These are phyloP conservation scores for Eruca vesicaria DNA, from an alignment of 441 rosid genomes.

Conservation along the genomic window DNA sequence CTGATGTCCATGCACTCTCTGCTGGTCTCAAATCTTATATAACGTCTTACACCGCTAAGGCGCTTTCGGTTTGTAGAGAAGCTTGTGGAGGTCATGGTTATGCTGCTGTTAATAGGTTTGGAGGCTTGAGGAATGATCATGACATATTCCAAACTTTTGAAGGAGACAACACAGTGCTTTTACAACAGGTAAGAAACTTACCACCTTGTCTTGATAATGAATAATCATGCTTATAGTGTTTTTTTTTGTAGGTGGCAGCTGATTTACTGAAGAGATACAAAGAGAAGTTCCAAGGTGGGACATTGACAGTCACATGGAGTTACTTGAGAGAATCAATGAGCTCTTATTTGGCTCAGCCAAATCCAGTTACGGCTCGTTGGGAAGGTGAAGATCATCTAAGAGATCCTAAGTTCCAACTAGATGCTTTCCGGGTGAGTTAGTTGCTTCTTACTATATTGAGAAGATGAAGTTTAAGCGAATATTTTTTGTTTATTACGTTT, in stretches of 20 bases:
- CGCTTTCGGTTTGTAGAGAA: constrained; percentile 90
- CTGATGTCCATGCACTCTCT: constrained; percentile 91
- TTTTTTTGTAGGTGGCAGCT: constrained; percentile 72
- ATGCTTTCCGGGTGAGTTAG: constrained; percentile 96
- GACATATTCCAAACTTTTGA: constrained; percentile 99
- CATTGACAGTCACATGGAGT: constrained; percentile 90
- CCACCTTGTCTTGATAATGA: not conserved
- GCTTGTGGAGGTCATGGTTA: constrained; percentile 99
- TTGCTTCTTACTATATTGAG: not conserved
- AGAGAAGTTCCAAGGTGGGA: constrained; percentile 95
- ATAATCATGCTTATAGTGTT: not conserved
- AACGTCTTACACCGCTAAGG: constrained; percentile 86
- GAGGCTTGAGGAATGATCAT: constrained; percentile 94
- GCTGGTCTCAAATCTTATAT: constrained; percentile 95
- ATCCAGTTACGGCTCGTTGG: constrained; percentile 95
- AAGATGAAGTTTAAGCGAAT: not conserved
- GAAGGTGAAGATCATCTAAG: constrained; percentile 88
- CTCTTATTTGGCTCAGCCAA: constrained; percentile 83
- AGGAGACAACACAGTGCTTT: constrained; percentile 98
- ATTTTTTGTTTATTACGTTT: no score
- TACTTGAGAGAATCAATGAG: constrained; percentile 95
- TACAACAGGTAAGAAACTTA: constrained; percentile 70
- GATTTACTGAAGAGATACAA: constrained; percentile 89
- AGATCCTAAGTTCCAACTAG: constrained; percentile 92
- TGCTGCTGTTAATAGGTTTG: constrained; percentile 97